Evolutionary conservation across 306 rosid species (phyloP).

Genomic region (Quercus variabilis): DNA sequence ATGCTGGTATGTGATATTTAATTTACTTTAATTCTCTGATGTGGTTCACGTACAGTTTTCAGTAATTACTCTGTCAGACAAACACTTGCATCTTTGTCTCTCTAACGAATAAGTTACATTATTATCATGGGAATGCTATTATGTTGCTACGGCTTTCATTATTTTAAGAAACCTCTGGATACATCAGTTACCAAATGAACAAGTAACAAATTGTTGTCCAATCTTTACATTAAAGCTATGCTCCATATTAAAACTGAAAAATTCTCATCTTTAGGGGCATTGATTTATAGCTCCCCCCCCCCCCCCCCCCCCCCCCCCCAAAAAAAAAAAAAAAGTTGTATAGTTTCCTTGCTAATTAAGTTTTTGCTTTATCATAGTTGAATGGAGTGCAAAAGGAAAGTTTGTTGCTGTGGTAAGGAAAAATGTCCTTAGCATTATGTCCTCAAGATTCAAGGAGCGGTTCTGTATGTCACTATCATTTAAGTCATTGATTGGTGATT

Average conservation of each 20-base stretch:
- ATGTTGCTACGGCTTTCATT: background rate
- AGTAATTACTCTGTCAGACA: conserved; percentile 4
- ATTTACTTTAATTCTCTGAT: background rate
- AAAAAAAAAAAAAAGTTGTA: background rate
- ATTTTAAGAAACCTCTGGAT: background rate
- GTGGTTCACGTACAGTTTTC: background rate
- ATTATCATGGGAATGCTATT: background rate
- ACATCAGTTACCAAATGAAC: background rate
- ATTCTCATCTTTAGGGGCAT: background rate
- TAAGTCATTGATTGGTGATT: conserved; percentile 43
- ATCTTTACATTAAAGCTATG: background rate
- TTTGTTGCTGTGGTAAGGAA: conserved; percentile 71
- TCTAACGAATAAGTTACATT: background rate
- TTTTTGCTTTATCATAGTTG: conserved; percentile 47
- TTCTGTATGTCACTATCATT: conserved; percentile 46
- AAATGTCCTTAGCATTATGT: conserved; percentile 59
- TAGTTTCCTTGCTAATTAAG: conserved; percentile 19
- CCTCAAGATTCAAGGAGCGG: conserved; percentile 57
- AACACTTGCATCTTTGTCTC: background rate
- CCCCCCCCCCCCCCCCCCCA: too few species aligned
- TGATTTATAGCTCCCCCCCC: background rate
- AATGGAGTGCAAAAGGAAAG: conserved; percentile 66
- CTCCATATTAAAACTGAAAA: background rate
- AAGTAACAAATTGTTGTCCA: background rate
- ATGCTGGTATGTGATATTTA: conserved; percentile 65